These are phyloP conservation scores for Trypanosomatidae sp. DNA, from an alignment of 208 protist species.

Conservation along the genomic window DNA sequence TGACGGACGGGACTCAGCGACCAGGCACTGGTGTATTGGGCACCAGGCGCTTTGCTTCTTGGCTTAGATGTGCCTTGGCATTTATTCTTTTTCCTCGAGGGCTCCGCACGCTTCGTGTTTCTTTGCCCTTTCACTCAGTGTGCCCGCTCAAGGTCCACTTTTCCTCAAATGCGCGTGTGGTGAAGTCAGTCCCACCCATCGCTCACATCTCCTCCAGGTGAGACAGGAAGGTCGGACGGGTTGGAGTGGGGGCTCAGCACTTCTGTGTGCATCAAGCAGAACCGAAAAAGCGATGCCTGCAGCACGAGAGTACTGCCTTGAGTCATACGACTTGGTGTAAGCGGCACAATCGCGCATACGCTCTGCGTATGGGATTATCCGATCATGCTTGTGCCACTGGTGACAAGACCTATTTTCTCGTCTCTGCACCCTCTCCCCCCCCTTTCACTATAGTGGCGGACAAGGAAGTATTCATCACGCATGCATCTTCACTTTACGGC, in stretches of 20 bases:
- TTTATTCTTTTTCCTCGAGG: no score
- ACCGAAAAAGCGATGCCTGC: background rate
- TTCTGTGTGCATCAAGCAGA: background rate
- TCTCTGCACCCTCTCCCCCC: background rate
- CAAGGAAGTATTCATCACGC: background rate
- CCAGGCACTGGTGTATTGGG: no score
- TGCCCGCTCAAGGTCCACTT: background rate
- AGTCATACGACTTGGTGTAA: background rate
- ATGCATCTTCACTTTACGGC: background rate
- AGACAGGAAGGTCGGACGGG: background rate
- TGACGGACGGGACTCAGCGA: no score
- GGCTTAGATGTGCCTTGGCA: no score
- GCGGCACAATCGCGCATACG: background rate
- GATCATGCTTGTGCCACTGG: background rate
- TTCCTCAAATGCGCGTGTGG: background rate
- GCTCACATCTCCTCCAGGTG: background rate
- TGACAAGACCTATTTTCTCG: background rate
- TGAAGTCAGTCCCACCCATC: background rate
- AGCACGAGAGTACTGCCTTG: background rate
- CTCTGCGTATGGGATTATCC: background rate
- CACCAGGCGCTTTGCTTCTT: no score
- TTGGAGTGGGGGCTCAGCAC: background rate
- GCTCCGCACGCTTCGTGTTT: background rate
- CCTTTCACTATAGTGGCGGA: background rate
- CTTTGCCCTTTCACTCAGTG: background rate